phyloP scores from a whole-genome alignment of 192 early-diverging fungal species.

The Helicostylum pulchrum region DNA sequence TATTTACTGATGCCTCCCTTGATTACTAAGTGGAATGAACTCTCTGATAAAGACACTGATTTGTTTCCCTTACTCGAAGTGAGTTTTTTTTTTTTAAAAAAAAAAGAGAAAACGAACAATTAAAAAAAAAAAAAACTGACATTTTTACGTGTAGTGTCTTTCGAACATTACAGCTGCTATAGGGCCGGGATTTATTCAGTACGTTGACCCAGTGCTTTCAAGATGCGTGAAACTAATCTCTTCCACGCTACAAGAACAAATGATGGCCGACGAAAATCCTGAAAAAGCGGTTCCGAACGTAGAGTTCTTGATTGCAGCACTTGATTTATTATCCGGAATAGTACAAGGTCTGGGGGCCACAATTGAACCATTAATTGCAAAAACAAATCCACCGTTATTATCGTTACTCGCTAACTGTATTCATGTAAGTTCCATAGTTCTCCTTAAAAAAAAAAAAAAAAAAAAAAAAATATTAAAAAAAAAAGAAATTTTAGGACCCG shows the following conservation, averaged over 20 bases:
- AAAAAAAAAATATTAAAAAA: background rate
- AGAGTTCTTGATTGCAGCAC: constrained; percentile 90
- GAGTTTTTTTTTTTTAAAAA: background rate
- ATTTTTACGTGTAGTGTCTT: constrained; percentile 24
- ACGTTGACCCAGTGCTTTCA: constrained; percentile 77
- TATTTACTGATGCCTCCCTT: constrained; percentile 84
- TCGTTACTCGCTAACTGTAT: constrained; percentile 77
- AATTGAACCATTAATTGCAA: constrained; percentile 69
- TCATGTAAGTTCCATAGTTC: constrained; percentile 43
- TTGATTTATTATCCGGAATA: constrained; percentile 91
- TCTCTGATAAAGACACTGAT: constrained; percentile 82
- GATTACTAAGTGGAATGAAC: constrained; percentile 76
- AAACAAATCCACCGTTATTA: constrained; percentile 63
- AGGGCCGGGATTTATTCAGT: constrained; percentile 82
- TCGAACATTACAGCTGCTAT: constrained; percentile 64
- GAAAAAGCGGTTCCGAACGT: constrained; percentile 65
- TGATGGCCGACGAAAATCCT: constrained; percentile 50
- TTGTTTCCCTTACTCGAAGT: constrained; percentile 93
- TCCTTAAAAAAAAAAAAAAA: background rate
- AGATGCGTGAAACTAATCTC: constrained; percentile 84
- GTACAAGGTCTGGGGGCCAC: constrained; percentile 80
- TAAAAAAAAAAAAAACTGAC: background rate
- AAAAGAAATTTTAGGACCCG: constrained; percentile 35
- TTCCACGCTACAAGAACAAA: constrained; percentile 64
- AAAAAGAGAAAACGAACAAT: too few relatives aligned